Conservation (phyloP, 1,139 yeast species). For the Yamadazyma sp. region DNA sequence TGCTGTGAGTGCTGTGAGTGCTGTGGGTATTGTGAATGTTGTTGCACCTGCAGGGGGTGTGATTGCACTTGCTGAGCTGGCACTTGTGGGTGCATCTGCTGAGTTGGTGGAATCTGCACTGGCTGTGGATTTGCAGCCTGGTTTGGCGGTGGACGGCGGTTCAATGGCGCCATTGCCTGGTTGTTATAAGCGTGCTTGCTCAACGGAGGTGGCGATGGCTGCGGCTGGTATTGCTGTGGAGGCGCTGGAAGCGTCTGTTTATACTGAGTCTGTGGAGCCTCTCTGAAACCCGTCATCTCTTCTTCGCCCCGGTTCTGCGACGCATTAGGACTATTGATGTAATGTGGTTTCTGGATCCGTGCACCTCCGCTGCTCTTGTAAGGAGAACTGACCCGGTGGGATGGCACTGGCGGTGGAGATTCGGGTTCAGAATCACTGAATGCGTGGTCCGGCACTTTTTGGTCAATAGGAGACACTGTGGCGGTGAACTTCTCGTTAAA, state of each 20-base stretch:
- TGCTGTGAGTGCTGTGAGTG: constrained; percentile 5
- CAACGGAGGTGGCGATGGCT: constrained; percentile 4
- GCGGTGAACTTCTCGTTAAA: constrained; percentile 47
- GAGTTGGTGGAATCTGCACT: constrained; percentile 3
- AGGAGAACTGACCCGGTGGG: constrained; percentile 19
- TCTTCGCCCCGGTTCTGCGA: constrained; percentile 27
- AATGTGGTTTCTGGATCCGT: constrained; percentile 27
- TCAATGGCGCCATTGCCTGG: neutral
- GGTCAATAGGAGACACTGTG: constrained; percentile 13
- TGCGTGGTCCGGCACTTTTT: constrained; percentile 11
- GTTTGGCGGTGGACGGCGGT: neutral
- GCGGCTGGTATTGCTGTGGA: constrained; percentile 11
- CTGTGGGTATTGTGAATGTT: neutral
- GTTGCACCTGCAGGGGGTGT: neutral
- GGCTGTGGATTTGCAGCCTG: neutral
- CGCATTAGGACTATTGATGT: constrained; percentile 36
- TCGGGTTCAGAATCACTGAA: constrained; percentile 17
- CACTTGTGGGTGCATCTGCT: too few species aligned
- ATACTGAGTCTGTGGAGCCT: constrained; percentile 4
- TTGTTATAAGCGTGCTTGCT: constrained; percentile 4
- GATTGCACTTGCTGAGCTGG: constrained; percentile 1
- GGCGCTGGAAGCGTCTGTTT: constrained; percentile 3
- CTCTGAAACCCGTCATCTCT: constrained; percentile 15
- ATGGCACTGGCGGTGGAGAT: constrained; percentile 22
- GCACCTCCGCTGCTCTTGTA: constrained; percentile 6